Conservation (phyloP, 441 rosid species). For the Brassica balearica region DNA sequence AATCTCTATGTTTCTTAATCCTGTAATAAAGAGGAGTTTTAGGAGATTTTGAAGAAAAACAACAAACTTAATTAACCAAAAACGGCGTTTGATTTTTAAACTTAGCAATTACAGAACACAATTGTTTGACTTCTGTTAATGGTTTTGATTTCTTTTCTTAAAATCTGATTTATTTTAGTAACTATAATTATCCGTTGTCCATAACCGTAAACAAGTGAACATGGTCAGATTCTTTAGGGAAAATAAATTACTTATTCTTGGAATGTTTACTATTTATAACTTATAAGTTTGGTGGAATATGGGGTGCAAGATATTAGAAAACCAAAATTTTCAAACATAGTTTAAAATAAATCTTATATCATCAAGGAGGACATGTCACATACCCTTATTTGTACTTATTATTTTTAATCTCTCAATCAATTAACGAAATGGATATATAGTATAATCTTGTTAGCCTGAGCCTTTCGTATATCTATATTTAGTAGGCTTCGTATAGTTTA, state of each 20-base stretch:
- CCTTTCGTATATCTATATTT: neutral
- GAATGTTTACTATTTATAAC: slow-evolving; percentile 40
- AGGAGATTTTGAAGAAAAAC: slow-evolving; percentile 17
- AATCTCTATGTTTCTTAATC: slow-evolving; percentile 19
- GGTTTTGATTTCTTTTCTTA: slow-evolving; percentile 7
- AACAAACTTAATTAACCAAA: slow-evolving; percentile 29
- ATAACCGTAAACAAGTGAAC: slow-evolving; percentile 32
- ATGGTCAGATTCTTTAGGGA: slow-evolving; percentile 26
- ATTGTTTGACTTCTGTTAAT: slow-evolving; percentile 35
- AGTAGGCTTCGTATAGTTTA: neutral
- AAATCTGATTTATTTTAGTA: slow-evolving; percentile 27
- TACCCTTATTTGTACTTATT: slow-evolving; percentile 9
- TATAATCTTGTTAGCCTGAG: neutral
- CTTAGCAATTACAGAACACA: slow-evolving; percentile 38
- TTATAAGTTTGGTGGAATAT: slow-evolving; percentile 40
- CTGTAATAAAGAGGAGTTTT: slow-evolving; percentile 35
- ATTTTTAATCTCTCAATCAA: too few relatives aligned
- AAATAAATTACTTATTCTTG: slow-evolving; percentile 5
- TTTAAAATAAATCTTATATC: neutral
- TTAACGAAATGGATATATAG: neutral
- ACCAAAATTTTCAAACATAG: neutral
- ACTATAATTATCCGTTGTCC: slow-evolving; percentile 31
- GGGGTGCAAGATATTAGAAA: slow-evolving; percentile 37
- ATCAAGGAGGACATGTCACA: slow-evolving; percentile 32
- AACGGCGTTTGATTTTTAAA: slow-evolving; percentile 30